Evolutionary conservation across 306 rosid genomes (phyloP), one percentile per base, ranked within the genome.

Genomic region (Ormosia emarginata): DNA sequence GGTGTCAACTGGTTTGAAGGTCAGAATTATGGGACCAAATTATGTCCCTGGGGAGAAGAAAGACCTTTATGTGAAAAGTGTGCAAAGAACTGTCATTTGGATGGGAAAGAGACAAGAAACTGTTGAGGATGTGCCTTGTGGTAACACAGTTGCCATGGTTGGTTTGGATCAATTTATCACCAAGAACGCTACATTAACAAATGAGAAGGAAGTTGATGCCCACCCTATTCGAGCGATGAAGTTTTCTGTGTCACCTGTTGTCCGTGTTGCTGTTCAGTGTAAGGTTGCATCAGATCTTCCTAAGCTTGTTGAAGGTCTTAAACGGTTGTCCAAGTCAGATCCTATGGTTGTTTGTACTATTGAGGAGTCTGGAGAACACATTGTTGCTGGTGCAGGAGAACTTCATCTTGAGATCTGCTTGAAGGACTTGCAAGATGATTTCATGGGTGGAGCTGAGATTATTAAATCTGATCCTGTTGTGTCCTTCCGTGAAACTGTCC

Each of bases 251-350:
- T 94, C 98, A 0, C 98, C 98, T 11, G 97, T 92, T 0, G 97
- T 94, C 2, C 94, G 97, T 74, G 98, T 94, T 61, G 98, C 98
- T 13, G 97, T 94, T 47, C 97, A 91, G 88, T 94, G 98, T 53
- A 94, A 94, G 93, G 94, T 92, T 65, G 97, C 98, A 2, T 94
- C 98, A 33, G 98, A 95, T 75, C 97, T 95, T 81, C 98, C 98
- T 50, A 93, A 95, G 83, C 98, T 95, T 64, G 99, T 95, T 57
- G 98, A 95, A 86, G 99, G 99, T 46, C 92, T 95, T 8, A 95
- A 95, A 15, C 87, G 98, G 32, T 57, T 95, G 87, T 95, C 97
- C 5, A 95, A 95, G 85, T 95, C 99, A 3, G 98, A 95, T 77
- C 99, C 98, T 81, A 95, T 93, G 98, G 99, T 95, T 40, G 91